Percentiles rank a stretch among this genome's conserved stretches.
These are phyloP conservation scores for Lipomyces yamanashiensis DNA, from an alignment of 805 yeast genomes.

Conservation along the genomic window DNA sequence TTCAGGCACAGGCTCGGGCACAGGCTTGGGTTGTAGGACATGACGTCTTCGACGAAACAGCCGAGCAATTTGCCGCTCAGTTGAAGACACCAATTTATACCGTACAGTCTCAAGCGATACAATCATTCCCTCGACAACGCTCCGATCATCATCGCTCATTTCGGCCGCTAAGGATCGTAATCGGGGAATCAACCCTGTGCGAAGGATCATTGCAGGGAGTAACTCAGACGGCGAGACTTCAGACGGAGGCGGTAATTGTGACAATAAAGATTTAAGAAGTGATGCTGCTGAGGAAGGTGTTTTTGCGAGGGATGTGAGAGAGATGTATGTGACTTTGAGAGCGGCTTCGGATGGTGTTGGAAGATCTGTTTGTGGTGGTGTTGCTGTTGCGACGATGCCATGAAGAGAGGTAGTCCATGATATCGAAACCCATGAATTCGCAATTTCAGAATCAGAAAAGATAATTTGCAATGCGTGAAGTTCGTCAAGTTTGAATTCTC, in stretches of 20 bases:
- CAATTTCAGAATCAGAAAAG: slow-evolving; percentile 16
- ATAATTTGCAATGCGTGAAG: slow-evolving; percentile 23
- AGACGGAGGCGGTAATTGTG: slow-evolving; percentile 26
- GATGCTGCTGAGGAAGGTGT: slow-evolving; percentile 9
- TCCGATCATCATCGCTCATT: background rate
- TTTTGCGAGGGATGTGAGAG: slow-evolving; percentile 17
- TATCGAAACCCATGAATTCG: slow-evolving; percentile 11
- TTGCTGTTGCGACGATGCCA: slow-evolving; percentile 9
- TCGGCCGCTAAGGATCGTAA: background rate
- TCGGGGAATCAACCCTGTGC: slow-evolving; percentile 13
- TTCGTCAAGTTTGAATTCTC: slow-evolving; percentile 20
- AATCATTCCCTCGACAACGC: slow-evolving; percentile 13
- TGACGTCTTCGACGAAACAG: slow-evolving; percentile 4
- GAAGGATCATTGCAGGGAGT: slow-evolving; percentile 26
- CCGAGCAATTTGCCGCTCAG: background rate
- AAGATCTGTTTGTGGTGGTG: background rate
- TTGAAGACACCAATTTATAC: slow-evolving; percentile 1
- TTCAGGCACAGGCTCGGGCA: too few relatives aligned
- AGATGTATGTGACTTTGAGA: slow-evolving; percentile 22
- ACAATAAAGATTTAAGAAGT: slow-evolving; percentile 6
- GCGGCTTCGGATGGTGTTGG: slow-evolving; percentile 28
- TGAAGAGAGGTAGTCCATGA: slow-evolving; percentile 15
- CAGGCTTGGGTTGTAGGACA: background rate
- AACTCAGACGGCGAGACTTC: slow-evolving; percentile 20
- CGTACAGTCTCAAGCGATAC: slow-evolving; percentile 26